Conservation (phyloP, 2,329 filamentous ascomycete genomes). For the Cylindrodendrum hubeiense region DNA sequence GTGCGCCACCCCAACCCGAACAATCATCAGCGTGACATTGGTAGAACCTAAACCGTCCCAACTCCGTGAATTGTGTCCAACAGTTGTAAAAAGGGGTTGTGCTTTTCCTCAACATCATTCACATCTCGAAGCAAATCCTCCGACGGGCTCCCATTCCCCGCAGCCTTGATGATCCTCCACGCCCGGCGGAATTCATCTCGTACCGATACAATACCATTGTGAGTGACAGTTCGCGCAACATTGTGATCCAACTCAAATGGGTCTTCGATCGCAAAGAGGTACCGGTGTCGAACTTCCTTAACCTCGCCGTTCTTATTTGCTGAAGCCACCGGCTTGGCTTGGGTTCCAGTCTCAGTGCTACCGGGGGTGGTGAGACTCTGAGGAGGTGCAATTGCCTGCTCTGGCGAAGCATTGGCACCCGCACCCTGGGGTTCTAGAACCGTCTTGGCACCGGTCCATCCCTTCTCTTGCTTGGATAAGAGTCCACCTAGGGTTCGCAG, state of each 20-base stretch:
- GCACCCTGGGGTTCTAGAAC: slow-evolving; percentile 65
- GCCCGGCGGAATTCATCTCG: slow-evolving; percentile 87
- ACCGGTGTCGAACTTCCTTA: slow-evolving; percentile 82
- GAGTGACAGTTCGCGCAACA: slow-evolving; percentile 86
- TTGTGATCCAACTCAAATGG: slow-evolving; percentile 92
- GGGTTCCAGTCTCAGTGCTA: slow-evolving; percentile 11
- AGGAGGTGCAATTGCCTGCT: slow-evolving; percentile 23
- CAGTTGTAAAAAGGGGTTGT: slow-evolving; percentile 41
- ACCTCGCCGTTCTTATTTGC: slow-evolving; percentile 54
- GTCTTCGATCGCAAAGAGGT: slow-evolving; percentile 91
- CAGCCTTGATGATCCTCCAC: slow-evolving; percentile 74
- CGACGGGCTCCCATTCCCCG: slow-evolving; percentile 55
- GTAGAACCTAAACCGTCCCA: not conserved
- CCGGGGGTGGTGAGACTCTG: not conserved
- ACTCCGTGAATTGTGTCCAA: slow-evolving; percentile 52
- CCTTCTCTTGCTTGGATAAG: slow-evolving; percentile 80
- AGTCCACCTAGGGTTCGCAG: slow-evolving; percentile 79
- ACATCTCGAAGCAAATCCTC: slow-evolving; percentile 69
- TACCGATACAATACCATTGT: slow-evolving; percentile 84
- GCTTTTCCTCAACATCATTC: slow-evolving; percentile 46
- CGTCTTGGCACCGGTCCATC: slow-evolving; percentile 87
- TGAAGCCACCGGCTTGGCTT: slow-evolving; percentile 30
- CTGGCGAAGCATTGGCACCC: slow-evolving; percentile 32
- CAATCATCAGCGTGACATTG: not conserved
- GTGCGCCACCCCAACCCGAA: slow-evolving; percentile 10